Evolutionary conservation across 345 rosid species (phyloP).

Genomic region (Hypericum androsaemum): DNA sequence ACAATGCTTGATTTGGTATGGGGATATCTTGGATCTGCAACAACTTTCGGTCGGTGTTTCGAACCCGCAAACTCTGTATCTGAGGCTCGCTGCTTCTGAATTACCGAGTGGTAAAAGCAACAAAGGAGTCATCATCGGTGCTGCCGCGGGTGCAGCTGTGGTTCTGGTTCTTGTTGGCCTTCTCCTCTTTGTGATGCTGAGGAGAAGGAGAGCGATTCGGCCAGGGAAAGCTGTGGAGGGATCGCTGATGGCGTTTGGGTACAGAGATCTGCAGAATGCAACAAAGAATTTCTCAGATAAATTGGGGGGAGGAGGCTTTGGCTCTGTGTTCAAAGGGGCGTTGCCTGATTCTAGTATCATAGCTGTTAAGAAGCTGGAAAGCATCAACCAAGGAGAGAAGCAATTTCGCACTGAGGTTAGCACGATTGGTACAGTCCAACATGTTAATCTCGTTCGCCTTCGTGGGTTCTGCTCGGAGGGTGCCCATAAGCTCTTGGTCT

Average conservation of each 20-base stretch:
- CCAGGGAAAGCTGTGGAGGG: neutral
- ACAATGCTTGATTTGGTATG: neutral
- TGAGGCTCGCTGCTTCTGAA: no score
- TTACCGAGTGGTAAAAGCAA: neutral
- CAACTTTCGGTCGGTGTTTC: neutral
- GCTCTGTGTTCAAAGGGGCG: neutral
- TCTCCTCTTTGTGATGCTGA: neutral
- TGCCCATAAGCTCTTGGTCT: neutral
- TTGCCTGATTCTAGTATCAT: slow-evolving; percentile 1
- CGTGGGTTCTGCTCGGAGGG: neutral
- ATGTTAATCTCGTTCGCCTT: neutral
- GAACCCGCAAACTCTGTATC: no score
- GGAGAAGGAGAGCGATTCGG: neutral
- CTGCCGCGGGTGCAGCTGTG: neutral
- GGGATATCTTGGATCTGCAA: neutral
- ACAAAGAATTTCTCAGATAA: neutral
- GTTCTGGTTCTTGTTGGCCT: neutral
- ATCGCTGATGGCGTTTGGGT: neutral
- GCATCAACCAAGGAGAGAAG: neutral
- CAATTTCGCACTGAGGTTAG: slow-evolving; percentile 1
- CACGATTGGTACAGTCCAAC: slow-evolving; percentile 1
- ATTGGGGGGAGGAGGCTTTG: slow-evolving; percentile 2
- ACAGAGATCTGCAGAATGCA: neutral
- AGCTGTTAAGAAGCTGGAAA: neutral
- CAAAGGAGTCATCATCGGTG: neutral